Percentiles rank a stretch among this genome's conserved stretches.
phyloP scores from a whole-genome alignment of 805 yeast species.

The Teunomyces cretensis region DNA sequence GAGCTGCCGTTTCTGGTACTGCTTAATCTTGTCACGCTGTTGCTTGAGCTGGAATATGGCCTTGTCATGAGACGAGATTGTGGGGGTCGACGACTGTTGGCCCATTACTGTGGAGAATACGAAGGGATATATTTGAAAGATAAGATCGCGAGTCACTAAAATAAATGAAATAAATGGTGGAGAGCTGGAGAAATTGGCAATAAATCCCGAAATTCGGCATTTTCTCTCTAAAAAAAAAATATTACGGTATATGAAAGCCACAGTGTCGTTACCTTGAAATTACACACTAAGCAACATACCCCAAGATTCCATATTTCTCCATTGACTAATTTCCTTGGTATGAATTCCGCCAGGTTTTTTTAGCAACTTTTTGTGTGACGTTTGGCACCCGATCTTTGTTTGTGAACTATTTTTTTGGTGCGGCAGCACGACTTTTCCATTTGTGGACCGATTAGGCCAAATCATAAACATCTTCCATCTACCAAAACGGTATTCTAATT shows the following conservation, averaged over 20 bases:
- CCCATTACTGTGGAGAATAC: conserved; percentile 29
- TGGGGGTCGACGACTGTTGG: conserved; percentile 48
- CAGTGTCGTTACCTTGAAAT: no score
- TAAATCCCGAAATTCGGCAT: no score
- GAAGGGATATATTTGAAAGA: neutral
- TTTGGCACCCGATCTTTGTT: no score
- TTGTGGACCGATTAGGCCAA: conserved; percentile 3
- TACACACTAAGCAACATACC: no score
- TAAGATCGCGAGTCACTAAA: neutral
- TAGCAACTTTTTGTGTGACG: no score
- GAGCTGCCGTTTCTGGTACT: conserved; percentile 63
- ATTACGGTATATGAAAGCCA: no score
- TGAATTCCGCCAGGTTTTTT: no score
- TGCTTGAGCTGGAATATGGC: conserved; percentile 85
- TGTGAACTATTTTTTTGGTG: neutral
- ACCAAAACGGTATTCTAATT: conserved; percentile 4
- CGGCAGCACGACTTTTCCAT: neutral
- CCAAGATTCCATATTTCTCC: no score
- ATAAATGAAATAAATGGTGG: neutral
- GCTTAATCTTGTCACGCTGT: conserved; percentile 81
- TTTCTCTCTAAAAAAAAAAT: no score
- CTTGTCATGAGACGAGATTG: conserved; percentile 78
- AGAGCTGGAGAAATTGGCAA: no score
- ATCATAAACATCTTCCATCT: conserved; percentile 2
- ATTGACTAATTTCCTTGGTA: no score